Evolutionary conservation across 164 flowering plant species (phyloP).

Genomic region (Nelumbo lutea): DNA sequence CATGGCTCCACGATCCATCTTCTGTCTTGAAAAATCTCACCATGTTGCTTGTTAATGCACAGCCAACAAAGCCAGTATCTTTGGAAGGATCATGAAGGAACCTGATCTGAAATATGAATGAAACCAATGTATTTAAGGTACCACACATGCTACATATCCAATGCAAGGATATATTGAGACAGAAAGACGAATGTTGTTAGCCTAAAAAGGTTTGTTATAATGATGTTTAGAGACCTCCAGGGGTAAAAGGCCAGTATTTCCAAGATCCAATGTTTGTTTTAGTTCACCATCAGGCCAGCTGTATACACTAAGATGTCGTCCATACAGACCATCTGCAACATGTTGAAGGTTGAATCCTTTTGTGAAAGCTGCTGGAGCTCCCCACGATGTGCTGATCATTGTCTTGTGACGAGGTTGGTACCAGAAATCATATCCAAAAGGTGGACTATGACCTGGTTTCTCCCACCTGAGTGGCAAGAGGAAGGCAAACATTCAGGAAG

Average conservation of each 20-base stretch:
- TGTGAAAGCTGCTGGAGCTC: slow-evolving; percentile 91
- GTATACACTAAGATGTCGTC: slow-evolving; percentile 82
- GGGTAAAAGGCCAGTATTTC: slow-evolving; percentile 76
- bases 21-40: slow-evolving; percentile 78
- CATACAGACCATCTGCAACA: slow-evolving; percentile 88
- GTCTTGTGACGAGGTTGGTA: slow-evolving; percentile 91
- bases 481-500: background rate
- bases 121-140: background rate
- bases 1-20: slow-evolving; percentile 86
- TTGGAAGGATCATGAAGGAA: slow-evolving; percentile 90
- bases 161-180: background rate
- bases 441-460: slow-evolving; percentile 89
- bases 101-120: slow-evolving; percentile 51
- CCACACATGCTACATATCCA: background rate
- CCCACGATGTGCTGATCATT: slow-evolving; percentile 99
- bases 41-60: slow-evolving; percentile 93
- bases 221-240: slow-evolving; percentile 59
- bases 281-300: slow-evolving; percentile 95
- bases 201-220: background rate
- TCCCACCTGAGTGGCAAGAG: slow-evolving; percentile 66
- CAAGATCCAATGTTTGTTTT: slow-evolving; percentile 90
- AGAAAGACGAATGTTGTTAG: slow-evolving; percentile 15
- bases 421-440: slow-evolving; percentile 95
- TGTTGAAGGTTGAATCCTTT: slow-evolving; percentile 85
- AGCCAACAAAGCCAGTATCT: slow-evolving; percentile 90